phyloP scores from a whole-genome alignment of 495 filamentous ascomycete genomes.

The Lepraria neglecta region DNA sequence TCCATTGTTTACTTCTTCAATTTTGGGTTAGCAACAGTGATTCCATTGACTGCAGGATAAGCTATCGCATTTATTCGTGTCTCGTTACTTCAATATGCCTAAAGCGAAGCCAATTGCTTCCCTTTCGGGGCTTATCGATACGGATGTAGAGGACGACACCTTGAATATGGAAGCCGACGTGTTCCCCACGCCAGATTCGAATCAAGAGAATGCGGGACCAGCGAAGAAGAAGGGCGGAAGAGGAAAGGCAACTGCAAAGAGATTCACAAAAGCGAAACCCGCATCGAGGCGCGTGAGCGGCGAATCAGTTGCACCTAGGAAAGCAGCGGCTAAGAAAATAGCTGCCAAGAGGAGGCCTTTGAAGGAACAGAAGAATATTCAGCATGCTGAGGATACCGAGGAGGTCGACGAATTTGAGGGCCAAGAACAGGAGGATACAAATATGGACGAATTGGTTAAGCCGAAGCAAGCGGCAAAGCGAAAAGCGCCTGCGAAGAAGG shows the following conservation, averaged over 20 bases:
- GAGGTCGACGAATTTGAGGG: constrained; percentile 43
- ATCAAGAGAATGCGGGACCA: constrained; percentile 35
- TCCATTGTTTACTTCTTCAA: constrained; percentile 15
- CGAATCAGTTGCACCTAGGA: constrained; percentile 33
- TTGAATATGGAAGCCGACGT: constrained; percentile 30
- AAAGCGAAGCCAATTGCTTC: constrained; percentile 48
- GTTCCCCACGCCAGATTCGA: constrained; percentile 36
- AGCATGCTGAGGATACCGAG: constrained; percentile 46
- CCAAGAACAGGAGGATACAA: constrained; percentile 23
- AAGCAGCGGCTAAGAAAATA: constrained; percentile 33
- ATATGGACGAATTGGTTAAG: constrained; percentile 29
- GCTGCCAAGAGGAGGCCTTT: constrained; percentile 39
- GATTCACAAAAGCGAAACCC: constrained; percentile 31
- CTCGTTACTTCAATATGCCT: constrained; percentile 40
- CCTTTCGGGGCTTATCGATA: constrained; percentile 58
- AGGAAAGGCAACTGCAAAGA: constrained; percentile 38
- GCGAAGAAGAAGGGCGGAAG: constrained; percentile 33
- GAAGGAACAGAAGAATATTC: constrained; percentile 45
- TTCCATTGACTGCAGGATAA: neutral
- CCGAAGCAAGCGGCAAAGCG: constrained; percentile 33
- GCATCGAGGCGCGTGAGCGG: constrained; percentile 41
- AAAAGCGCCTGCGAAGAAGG: constrained; percentile 31
- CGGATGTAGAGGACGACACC: constrained; percentile 59
- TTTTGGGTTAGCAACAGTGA: neutral
- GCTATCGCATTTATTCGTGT: neutral